phyloP scores from a whole-genome alignment of 2,329 filamentous ascomycete genomes.

The Clonostachys byssicola region DNA sequence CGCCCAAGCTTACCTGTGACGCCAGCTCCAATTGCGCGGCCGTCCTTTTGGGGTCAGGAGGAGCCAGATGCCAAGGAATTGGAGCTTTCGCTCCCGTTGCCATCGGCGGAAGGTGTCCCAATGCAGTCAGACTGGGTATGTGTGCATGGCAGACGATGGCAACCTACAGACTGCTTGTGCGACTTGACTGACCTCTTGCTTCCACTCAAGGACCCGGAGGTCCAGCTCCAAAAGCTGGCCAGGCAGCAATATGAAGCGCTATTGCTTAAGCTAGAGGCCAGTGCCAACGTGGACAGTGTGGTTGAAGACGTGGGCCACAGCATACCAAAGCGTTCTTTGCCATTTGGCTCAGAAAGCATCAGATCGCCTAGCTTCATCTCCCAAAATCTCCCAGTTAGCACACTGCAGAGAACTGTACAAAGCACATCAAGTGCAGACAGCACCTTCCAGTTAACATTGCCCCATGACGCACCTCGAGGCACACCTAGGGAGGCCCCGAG shows the following conservation, averaged over 20 bases:
- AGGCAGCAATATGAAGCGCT: slow-evolving; percentile 61
- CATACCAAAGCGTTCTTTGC: slow-evolving; percentile 44
- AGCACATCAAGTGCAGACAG: too few relatives aligned
- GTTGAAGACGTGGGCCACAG: slow-evolving; percentile 23
- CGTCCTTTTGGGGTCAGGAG: slow-evolving; percentile 60
- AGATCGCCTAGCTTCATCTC: slow-evolving; percentile 8
- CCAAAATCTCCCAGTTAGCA: neutral
- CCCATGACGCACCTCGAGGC: too few relatives aligned
- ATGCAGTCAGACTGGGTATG: slow-evolving; percentile 92
- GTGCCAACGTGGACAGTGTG: slow-evolving; percentile 10
- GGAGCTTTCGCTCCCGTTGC: slow-evolving; percentile 57
- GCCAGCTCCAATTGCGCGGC: slow-evolving; percentile 71
- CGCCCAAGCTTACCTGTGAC: slow-evolving; percentile 88
- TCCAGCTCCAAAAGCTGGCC: slow-evolving; percentile 66
- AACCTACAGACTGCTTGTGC: slow-evolving; percentile 48
- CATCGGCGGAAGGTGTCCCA: slow-evolving; percentile 77
- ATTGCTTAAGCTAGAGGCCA: slow-evolving; percentile 40
- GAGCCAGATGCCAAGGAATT: slow-evolving; percentile 23
- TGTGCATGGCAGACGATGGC: slow-evolving; percentile 52
- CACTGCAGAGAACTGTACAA: too few relatives aligned
- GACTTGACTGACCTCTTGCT: slow-evolving; percentile 48
- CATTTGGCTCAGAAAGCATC: slow-evolving; percentile 45
- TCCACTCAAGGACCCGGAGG: slow-evolving; percentile 61
- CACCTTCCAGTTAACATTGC: too few relatives aligned
- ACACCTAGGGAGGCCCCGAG: too few relatives aligned